Conservation (phyloP, 768 basidiomycete species). For the Suillus tomentosus region DNA sequence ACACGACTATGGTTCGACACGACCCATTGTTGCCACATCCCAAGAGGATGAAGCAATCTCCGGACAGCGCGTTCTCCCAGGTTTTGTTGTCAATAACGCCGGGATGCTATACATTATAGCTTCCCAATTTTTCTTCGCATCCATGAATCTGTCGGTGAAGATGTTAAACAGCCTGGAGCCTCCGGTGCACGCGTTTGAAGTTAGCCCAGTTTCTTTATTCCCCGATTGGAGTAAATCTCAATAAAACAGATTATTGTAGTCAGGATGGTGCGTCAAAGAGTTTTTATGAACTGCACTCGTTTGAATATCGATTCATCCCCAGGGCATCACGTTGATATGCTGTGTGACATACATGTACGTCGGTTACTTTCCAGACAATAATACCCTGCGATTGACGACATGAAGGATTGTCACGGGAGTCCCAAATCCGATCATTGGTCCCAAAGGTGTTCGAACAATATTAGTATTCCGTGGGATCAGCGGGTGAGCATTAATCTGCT, state of each 20-base stretch:
- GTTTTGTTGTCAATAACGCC: conserved; percentile 40
- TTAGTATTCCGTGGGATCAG: conserved; percentile 59
- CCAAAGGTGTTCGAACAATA: conserved; percentile 62
- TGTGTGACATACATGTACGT: conserved; percentile 53
- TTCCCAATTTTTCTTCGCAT: conserved; percentile 59
- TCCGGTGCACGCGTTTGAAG: conserved; percentile 61
- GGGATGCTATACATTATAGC: conserved; percentile 63
- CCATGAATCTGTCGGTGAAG: conserved; percentile 67
- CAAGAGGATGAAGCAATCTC: background rate
- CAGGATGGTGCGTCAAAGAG: conserved; percentile 50
- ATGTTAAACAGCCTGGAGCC: conserved; percentile 56
- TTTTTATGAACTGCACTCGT: background rate
- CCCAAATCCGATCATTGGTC: conserved; percentile 65
- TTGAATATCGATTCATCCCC: conserved; percentile 6
- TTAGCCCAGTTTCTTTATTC: conserved; percentile 25
- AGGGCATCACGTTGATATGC: conserved; percentile 57
- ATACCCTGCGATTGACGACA: background rate
- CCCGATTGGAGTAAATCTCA: background rate
- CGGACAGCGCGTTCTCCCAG: background rate
- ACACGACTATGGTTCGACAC: conserved; percentile 1
- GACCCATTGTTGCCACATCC: no score
- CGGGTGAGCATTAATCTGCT: conserved; percentile 44
- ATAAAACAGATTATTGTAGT: conserved; percentile 50
- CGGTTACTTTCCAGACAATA: background rate
- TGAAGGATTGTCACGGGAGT: conserved; percentile 42